Conservation (phyloP, 1,284 basidiomycete species). For the Cystobasidium sp. region DNA sequence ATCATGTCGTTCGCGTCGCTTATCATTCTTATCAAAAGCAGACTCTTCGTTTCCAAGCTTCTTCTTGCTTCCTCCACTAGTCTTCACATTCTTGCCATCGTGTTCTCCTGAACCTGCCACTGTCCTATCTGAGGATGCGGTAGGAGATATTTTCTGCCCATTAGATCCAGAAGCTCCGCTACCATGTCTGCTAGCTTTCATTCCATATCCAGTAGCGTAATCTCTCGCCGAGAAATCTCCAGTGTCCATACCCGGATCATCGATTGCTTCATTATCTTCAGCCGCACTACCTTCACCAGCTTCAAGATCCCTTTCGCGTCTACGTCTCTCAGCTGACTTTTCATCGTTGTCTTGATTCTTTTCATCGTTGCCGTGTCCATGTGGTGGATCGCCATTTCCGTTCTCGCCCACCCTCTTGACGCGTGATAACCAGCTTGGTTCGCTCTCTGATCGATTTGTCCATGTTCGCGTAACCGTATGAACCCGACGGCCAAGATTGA, state of each 20-base stretch:
- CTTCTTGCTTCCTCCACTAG: neutral
- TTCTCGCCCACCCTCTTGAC: conserved; percentile 68
- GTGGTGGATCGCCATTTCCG: conserved; percentile 68
- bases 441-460: conserved; percentile 60
- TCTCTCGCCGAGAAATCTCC: conserved; percentile 35
- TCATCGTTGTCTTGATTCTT: conserved; percentile 1
- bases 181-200: neutral
- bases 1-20: conserved; percentile 44
- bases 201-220: conserved; percentile 18
- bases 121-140: conserved; percentile 29
- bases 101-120: conserved; percentile 1
- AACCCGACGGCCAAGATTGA: conserved; percentile 84
- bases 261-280: conserved; percentile 16
- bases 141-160: conserved; percentile 20
- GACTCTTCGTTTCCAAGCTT: conserved; percentile 52
- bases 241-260: conserved; percentile 43
- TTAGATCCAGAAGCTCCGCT: neutral
- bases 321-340: conserved; percentile 42
- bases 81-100: conserved; percentile 27
- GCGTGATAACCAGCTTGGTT: conserved; percentile 76
- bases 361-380: conserved; percentile 31
- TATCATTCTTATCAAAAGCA: conserved; percentile 49
- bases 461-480: conserved; percentile 82
- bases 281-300: conserved; percentile 8
- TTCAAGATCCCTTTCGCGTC: conserved; percentile 37